Percentiles rank a stretch among this genome's conserved stretches.
Evolutionary conservation across 2,329 filamentous ascomycete species (phyloP).

Genomic region (Dactylellina sp.): DNA sequence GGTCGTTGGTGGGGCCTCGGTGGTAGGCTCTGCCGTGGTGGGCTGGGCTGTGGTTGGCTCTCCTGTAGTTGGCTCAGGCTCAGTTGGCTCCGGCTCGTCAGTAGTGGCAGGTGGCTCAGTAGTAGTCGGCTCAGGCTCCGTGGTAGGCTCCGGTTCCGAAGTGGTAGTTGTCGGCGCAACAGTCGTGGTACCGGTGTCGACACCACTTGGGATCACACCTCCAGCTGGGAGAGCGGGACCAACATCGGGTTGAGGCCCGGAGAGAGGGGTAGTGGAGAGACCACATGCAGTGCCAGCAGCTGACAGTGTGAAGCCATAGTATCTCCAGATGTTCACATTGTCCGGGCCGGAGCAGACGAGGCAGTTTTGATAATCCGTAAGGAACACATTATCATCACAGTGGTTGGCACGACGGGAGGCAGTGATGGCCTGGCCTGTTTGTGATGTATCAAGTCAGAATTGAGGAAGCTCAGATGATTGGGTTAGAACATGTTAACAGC

Average conservation of each 20-base stretch:
- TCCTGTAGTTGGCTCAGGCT: conserved; percentile 3
- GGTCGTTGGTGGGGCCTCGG: conserved; percentile 29
- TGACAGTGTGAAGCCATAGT: conserved; percentile 64
- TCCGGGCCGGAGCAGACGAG: conserved; percentile 64
- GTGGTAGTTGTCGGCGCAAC: conserved; percentile 24
- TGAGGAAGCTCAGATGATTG: not conserved
- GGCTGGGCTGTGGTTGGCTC: conserved; percentile 16
- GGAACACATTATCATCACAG: conserved; percentile 65
- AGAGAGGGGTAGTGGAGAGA: conserved; percentile 49
- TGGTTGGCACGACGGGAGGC: conserved; percentile 62
- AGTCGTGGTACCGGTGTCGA: conserved; percentile 20
- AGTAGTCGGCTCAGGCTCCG: conserved; percentile 13
- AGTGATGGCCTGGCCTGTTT: conserved; percentile 62
- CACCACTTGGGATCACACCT: conserved; percentile 37
- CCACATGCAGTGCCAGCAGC: conserved; percentile 62
- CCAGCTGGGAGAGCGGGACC: conserved; percentile 40
- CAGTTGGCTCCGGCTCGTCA: conserved; percentile 27
- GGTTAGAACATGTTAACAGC: conserved; percentile 11
- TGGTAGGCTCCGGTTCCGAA: conserved; percentile 9
- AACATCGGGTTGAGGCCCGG: conserved; percentile 31
- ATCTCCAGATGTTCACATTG: conserved; percentile 66
- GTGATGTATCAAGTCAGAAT: not conserved
- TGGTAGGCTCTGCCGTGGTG: conserved; percentile 16
- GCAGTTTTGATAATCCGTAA: conserved; percentile 65
- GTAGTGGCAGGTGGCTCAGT: conserved; percentile 23